Conservation (phyloP, 1,284 basidiomycete genomes). For the Ceratobasidium theobromae region DNA sequence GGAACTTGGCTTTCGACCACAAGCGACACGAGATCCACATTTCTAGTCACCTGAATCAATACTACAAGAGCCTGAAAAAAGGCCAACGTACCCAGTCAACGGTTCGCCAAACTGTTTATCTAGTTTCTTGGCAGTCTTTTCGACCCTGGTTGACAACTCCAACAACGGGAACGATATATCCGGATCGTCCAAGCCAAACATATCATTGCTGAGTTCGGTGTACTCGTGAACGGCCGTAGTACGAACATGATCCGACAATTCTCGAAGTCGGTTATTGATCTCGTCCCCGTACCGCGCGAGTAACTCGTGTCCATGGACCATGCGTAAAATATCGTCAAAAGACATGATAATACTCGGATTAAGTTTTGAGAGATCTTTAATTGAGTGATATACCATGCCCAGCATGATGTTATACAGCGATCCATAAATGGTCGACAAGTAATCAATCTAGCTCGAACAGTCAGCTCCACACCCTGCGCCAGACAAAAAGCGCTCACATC, state of each 20-base stretch:
- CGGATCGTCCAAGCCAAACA: conserved; percentile 55
- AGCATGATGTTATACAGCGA: conserved; percentile 86
- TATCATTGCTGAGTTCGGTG: conserved; percentile 60
- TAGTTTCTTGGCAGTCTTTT: conserved; percentile 78
- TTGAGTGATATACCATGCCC: conserved; percentile 79
- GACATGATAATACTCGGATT: conserved; percentile 67
- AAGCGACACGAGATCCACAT: conserved; percentile 78
- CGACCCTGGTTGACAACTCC: conserved; percentile 84
- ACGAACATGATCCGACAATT: conserved; percentile 69
- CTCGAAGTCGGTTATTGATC: conserved; percentile 60
- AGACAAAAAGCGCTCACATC: conserved; percentile 63
- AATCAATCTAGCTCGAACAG: conserved; percentile 53
- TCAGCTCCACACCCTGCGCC: neutral
- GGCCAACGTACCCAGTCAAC: conserved; percentile 64
- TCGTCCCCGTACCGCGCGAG: conserved; percentile 69
- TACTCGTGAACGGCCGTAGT: conserved; percentile 70
- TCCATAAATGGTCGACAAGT: conserved; percentile 64
- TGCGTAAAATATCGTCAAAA: conserved; percentile 66
- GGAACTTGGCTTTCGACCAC: conserved; percentile 75
- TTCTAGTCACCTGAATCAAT: conserved; percentile 46
- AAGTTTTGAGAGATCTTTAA: conserved; percentile 71
- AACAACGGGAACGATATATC: conserved; percentile 79
- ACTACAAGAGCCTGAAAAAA: conserved; percentile 3
- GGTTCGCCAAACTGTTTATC: conserved; percentile 86
- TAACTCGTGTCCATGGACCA: conserved; percentile 68